Conservation (phyloP, 2,329 filamentous ascomycete species). For the Colletotrichum melonis region DNA sequence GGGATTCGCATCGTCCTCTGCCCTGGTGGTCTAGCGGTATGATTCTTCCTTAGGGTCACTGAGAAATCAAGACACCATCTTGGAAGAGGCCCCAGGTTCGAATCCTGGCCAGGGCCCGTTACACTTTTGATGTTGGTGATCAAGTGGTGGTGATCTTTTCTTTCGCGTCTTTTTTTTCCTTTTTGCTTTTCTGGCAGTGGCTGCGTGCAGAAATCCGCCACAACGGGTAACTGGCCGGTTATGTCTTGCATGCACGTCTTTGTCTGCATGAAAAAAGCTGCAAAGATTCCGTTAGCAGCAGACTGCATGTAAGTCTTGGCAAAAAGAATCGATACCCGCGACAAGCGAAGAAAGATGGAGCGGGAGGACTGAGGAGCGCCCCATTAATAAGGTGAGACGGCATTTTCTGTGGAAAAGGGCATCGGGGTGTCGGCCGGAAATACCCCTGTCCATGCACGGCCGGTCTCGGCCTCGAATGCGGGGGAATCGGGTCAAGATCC, state of each 20-base stretch:
- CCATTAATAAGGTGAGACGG: not conserved
- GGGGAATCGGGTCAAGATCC: constrained; percentile 31
- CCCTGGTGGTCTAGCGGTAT: constrained; percentile 36
- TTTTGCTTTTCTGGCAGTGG: too few species aligned
- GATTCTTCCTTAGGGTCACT: constrained; percentile 34
- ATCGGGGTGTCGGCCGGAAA: constrained; percentile 28
- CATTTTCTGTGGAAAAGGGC: constrained; percentile 15
- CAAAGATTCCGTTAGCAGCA: not conserved
- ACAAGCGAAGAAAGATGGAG: not conserved
- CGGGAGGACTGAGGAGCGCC: too few species aligned
- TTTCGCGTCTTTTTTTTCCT: not conserved
- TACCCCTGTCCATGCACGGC: constrained; percentile 33
- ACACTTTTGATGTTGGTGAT: not conserved
- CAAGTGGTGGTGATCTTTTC: not conserved
- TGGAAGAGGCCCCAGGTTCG: constrained; percentile 36
- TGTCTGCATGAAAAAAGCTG: not conserved
- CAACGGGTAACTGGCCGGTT: too few species aligned
- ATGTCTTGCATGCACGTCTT: not conserved
- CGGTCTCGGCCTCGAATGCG: constrained; percentile 33
- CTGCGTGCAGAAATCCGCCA: too few species aligned
- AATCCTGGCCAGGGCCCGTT: constrained; percentile 29
- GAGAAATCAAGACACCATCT: not conserved
- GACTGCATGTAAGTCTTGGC: not conserved
- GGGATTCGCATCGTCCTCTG: not conserved
- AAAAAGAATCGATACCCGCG: not conserved